Base-by-base conservation (phyloP, 139 green algal genomes). In the Diplosphaera chodatii region DNA sequence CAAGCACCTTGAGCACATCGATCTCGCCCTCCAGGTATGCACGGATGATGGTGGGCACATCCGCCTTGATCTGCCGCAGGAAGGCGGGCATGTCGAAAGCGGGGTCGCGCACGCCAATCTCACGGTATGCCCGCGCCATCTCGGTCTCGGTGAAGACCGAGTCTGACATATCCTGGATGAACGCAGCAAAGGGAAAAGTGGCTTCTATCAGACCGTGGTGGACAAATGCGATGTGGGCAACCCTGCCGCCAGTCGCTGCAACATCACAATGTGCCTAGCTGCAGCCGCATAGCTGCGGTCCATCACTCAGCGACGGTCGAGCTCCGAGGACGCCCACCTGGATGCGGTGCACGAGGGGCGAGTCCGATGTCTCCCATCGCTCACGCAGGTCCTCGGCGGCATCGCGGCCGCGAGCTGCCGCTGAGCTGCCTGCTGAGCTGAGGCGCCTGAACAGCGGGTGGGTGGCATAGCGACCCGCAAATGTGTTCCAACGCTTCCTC, bases 281-380 rank as follows among this genome's bases (percentile, higher is more conserved):
- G n/a, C n/a, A n/a, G n/a, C n/a, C n/a, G n/a, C n/a, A n/a, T n/a
- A n/a, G n/a, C n/a, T n/a, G n/a, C n/a, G n/a, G n/a, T n/a, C n/a
- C n/a, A n/a, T n/a, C n/a, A n/a, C 4, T 10, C 37, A 48, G 10
- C 37, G 10, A 48, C 8, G 10, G 37, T 48, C 37, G 6, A 10
- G 8, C 10, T 6, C 37, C 37, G 10, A 28, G 28, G 21, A 40
- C 27, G 67, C 63, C 68, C 65, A 92, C 90, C 83, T 96, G 88
- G 16, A 97, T 88, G 73, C 91, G 86, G 77, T 97, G 91, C 68
- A 98, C 92, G 62, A 94, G 77, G 28, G 91, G 84, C 56, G 90
- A 94, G 80, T 98, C 92, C 55, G 76, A 91, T 3, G 93, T 97
- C 69, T 98, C 94, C 84, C 94, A 98, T 29, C 88, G 86, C 67